A percentile compares a stretch with the other conserved stretches of the same genome.
Evolutionary conservation across 805 yeast species (phyloP).

Genomic region (Debaryomyces maramus): DNA sequence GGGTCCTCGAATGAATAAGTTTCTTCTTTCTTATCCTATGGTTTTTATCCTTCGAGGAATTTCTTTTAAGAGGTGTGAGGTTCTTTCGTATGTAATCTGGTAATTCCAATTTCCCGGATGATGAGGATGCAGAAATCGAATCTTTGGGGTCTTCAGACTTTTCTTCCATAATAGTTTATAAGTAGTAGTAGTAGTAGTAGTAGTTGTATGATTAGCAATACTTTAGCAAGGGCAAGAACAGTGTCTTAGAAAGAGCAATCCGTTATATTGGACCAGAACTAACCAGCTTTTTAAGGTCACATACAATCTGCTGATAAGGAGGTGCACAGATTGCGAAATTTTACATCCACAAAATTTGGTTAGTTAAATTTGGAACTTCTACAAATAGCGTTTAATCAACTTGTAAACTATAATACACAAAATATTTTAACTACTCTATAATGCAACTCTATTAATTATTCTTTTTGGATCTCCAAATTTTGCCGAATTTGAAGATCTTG

Average conservation of each 20-base stretch:
- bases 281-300: too few relatives aligned
- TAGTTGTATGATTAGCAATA: not conserved
- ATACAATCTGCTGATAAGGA: slow-evolving; percentile 2
- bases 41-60: not conserved
- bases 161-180: not conserved
- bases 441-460: slow-evolving; percentile 1
- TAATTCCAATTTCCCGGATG: slow-evolving; percentile 1
- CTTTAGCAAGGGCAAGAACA: too few relatives aligned
- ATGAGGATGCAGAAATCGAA: slow-evolving; percentile 3
- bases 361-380: too few relatives aligned
- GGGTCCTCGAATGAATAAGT: slow-evolving; percentile 5
- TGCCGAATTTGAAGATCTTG: slow-evolving; percentile 5
- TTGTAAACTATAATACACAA: too few relatives aligned
- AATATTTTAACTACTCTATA: not conserved
- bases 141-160: not conserved
- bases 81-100: slow-evolving; percentile 11
- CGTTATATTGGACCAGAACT: too few relatives aligned
- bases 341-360: slow-evolving; percentile 3
- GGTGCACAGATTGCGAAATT: slow-evolving; percentile 5
- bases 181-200: not conserved
- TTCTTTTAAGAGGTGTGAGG: slow-evolving; percentile 9
- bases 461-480: slow-evolving; percentile 8
- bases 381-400: too few relatives aligned
- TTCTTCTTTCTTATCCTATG: slow-evolving; percentile 10
- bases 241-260: too few relatives aligned